phyloP scores from a whole-genome alignment of 805 yeast genomes.

The Wickerhamomyces mucosus region DNA sequence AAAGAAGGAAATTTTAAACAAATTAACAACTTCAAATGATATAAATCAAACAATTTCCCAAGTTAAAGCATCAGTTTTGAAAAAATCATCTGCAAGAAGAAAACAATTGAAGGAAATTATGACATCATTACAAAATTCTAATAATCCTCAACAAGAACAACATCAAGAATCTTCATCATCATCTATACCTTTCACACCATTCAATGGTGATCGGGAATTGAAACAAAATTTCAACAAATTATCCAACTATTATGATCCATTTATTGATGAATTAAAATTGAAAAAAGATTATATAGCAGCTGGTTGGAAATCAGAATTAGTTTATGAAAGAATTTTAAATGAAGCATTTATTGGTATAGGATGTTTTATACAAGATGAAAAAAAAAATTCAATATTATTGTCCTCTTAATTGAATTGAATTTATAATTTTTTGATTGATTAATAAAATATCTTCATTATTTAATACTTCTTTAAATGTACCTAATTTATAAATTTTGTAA shows the following conservation, averaged over 20 bases:
- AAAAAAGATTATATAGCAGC: slow-evolving; percentile 71
- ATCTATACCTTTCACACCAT: slow-evolving; percentile 80
- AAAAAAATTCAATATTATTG: slow-evolving; percentile 16
- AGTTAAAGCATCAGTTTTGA: slow-evolving; percentile 43
- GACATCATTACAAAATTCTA: slow-evolving; percentile 25
- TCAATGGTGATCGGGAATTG: slow-evolving; percentile 75
- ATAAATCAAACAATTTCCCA: slow-evolving; percentile 42
- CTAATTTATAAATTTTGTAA: slow-evolving; percentile 17
- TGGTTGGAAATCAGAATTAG: slow-evolving; percentile 68
- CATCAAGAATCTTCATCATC: slow-evolving; percentile 3
- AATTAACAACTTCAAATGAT: slow-evolving; percentile 35
- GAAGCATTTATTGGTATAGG: slow-evolving; percentile 89
- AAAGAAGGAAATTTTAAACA: slow-evolving; percentile 47
- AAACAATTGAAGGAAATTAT: slow-evolving; percentile 34
- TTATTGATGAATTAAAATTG: slow-evolving; percentile 38
- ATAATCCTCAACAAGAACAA: slow-evolving; percentile 16
- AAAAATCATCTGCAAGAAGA: slow-evolving; percentile 57
- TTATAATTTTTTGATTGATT: slow-evolving; percentile 34
- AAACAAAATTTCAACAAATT: slow-evolving; percentile 40
- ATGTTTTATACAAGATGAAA: slow-evolving; percentile 63
- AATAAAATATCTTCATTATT: slow-evolving; percentile 9
- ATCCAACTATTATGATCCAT: slow-evolving; percentile 53
- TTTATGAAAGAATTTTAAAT: slow-evolving; percentile 67
- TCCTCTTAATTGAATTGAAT: slow-evolving; percentile 42
- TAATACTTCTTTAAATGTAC: slow-evolving; percentile 7